phyloP scores from a whole-genome alignment of 2,329 filamentous ascomycete species.

The Epichloe uncinata region DNA sequence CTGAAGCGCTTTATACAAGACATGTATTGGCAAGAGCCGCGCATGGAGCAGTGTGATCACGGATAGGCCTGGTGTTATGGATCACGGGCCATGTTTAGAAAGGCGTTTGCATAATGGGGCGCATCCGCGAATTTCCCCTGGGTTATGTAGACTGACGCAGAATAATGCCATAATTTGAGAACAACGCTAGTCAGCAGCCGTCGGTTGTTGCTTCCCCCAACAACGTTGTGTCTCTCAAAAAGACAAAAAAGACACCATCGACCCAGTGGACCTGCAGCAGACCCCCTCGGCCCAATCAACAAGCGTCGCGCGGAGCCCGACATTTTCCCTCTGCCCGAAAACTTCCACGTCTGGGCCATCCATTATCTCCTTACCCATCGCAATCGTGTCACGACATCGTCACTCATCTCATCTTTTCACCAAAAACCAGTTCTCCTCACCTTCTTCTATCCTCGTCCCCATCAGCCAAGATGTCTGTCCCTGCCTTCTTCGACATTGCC shows the following conservation, averaged over 20 bases:
- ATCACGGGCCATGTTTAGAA: too few relatives aligned
- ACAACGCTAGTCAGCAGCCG: background rate
- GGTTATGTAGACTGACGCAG: too few relatives aligned
- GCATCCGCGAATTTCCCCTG: too few relatives aligned
- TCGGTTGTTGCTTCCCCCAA: background rate
- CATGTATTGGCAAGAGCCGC: too few relatives aligned
- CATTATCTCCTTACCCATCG: constrained; percentile 3
- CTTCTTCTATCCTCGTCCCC: constrained; percentile 11
- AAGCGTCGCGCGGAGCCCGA: constrained; percentile 4
- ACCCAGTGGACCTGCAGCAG: background rate
- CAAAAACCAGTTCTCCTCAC: constrained; percentile 1
- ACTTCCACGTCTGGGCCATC: constrained; percentile 1
- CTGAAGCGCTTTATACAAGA: too few relatives aligned
- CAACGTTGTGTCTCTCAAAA: background rate
- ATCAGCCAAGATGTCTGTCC: constrained; percentile 57
- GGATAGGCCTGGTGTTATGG: too few relatives aligned
- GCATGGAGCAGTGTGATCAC: too few relatives aligned
- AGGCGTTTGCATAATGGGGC: too few relatives aligned
- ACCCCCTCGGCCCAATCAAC: constrained; percentile 2
- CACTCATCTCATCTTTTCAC: constrained; percentile 1
- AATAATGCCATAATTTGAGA: background rate
- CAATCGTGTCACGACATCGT: constrained; percentile 3
- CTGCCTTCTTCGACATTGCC: constrained; percentile 92
- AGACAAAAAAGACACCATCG: background rate
- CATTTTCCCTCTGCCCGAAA: constrained; percentile 8